Conservation (phyloP, 345 rosid species). For the Ceriops zippeliana region DNA sequence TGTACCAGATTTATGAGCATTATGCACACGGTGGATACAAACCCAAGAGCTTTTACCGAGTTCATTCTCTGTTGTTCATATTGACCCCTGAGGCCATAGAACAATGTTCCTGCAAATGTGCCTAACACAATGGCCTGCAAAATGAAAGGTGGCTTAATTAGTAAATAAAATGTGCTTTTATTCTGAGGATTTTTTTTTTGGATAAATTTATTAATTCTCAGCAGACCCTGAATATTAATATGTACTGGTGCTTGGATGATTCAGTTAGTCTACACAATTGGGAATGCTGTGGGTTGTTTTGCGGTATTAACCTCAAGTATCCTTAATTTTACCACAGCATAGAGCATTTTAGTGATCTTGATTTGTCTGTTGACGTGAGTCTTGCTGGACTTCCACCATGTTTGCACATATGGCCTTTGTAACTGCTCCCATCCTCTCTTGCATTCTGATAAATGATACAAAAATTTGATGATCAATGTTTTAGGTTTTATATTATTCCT, state of each 20-base stretch:
- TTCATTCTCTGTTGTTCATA: conserved; percentile 38
- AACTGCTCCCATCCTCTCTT: conserved; percentile 35
- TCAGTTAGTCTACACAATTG: neutral
- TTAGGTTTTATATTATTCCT: neutral
- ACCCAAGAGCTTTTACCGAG: conserved; percentile 36
- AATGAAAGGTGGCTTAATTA: conserved; percentile 4
- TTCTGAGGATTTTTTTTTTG: neutral
- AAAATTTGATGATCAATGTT: neutral
- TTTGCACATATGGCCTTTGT: conserved; percentile 31
- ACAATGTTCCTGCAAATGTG: conserved; percentile 26
- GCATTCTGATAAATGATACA: neutral
- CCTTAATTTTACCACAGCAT: conserved; percentile 30
- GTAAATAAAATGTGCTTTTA: neutral
- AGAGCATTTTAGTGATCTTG: conserved; percentile 32
- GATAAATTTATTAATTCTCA: neutral
- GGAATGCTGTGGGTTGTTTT: neutral
- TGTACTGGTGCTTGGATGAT: neutral
- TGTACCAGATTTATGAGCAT: conserved; percentile 39
- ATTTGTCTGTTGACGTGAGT: conserved; percentile 32
- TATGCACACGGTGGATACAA: conserved; percentile 32
- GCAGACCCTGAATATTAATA: neutral
- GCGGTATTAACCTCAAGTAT: conserved; percentile 27
- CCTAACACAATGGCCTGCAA: conserved; percentile 32
- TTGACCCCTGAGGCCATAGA: conserved; percentile 29
- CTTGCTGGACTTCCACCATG: conserved; percentile 32